These are phyloP conservation scores for Lobosporangium transversale DNA, from an alignment of 192 early-diverging fungal genomes.

Conservation along the genomic window DNA sequence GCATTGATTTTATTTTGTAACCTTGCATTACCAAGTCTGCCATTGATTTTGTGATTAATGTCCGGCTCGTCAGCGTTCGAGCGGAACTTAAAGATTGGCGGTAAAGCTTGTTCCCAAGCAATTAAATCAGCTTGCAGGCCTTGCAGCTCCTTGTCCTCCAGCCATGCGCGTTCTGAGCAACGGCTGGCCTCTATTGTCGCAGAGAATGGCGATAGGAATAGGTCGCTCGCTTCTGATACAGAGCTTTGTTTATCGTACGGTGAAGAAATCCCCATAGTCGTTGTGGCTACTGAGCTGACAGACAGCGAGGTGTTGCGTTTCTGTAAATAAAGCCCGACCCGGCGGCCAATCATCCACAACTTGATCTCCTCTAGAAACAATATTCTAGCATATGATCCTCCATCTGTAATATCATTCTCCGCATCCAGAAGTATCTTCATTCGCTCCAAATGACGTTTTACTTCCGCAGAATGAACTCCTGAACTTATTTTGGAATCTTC, in stretches of 20 bases:
- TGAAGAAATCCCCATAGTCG: slow-evolving; percentile 13
- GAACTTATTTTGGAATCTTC: not conserved
- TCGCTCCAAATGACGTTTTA: slow-evolving; percentile 38
- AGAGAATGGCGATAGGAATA: slow-evolving; percentile 13
- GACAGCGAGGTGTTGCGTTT: slow-evolving; percentile 6
- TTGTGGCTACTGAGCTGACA: slow-evolving; percentile 12
- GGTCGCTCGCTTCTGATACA: not conserved
- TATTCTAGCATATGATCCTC: slow-evolving; percentile 35
- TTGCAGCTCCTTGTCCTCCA: slow-evolving; percentile 43
- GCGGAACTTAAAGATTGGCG: slow-evolving; percentile 25
- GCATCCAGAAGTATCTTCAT: slow-evolving; percentile 47
- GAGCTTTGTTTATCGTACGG: not conserved
- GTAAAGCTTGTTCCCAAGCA: slow-evolving; percentile 35
- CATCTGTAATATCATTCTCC: slow-evolving; percentile 39
- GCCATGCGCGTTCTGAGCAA: slow-evolving; percentile 43
- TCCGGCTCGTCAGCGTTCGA: slow-evolving; percentile 21
- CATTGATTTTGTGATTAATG: slow-evolving; percentile 47
- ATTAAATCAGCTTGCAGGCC: slow-evolving; percentile 42
- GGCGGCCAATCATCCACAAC: slow-evolving; percentile 41
- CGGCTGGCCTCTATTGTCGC: slow-evolving; percentile 27
- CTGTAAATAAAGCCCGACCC: slow-evolving; percentile 33
- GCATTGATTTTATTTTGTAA: no score
- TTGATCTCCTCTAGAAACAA: slow-evolving; percentile 50
- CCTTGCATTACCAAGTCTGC: slow-evolving; percentile 43
- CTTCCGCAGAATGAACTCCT: slow-evolving; percentile 5